Evolutionary conservation across 805 yeast genomes (phyloP).

Genomic region (Jamesozyma hellenica): DNA sequence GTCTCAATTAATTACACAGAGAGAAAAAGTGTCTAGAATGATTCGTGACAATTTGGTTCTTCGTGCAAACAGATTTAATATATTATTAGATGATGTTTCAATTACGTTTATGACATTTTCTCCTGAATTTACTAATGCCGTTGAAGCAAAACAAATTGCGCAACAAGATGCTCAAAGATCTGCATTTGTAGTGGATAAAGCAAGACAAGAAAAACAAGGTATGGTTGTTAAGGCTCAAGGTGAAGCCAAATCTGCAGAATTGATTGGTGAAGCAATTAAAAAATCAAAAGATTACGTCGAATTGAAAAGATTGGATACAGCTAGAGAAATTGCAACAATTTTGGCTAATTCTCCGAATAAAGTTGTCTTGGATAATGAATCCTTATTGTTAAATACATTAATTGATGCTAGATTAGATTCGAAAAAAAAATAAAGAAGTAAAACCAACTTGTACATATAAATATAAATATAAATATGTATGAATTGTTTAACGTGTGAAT

Average conservation of each 20-base stretch:
- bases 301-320: constrained; percentile 92
- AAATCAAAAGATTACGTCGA: constrained; percentile 94
- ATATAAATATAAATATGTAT: not conserved
- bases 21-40: constrained; percentile 87
- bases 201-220: constrained; percentile 95
- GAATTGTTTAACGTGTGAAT: too few species aligned
- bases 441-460: not conserved
- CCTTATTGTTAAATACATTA: constrained; percentile 81
- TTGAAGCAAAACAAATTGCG: constrained; percentile 97
- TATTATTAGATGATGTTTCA: constrained; percentile 88
- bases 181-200: constrained; percentile 92
- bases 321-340: constrained; percentile 85
- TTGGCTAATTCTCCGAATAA: constrained; percentile 82
- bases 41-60: constrained; percentile 85
- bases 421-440: constrained; percentile 1
- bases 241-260: constrained; percentile 95
- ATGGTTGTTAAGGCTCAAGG: constrained; percentile 95
- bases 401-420: constrained; percentile 51
- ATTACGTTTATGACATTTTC: constrained; percentile 94
- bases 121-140: constrained; percentile 95
- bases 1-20: constrained; percentile 95
- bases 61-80: constrained; percentile 84
- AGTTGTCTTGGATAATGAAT: constrained; percentile 83
- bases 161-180: constrained; percentile 99
- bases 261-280: constrained; percentile 98